Percentiles rank a stretch among this genome's conserved stretches.
Conservation (phyloP, 148 eudicot genomes). For the Drosera capensis region DNA sequence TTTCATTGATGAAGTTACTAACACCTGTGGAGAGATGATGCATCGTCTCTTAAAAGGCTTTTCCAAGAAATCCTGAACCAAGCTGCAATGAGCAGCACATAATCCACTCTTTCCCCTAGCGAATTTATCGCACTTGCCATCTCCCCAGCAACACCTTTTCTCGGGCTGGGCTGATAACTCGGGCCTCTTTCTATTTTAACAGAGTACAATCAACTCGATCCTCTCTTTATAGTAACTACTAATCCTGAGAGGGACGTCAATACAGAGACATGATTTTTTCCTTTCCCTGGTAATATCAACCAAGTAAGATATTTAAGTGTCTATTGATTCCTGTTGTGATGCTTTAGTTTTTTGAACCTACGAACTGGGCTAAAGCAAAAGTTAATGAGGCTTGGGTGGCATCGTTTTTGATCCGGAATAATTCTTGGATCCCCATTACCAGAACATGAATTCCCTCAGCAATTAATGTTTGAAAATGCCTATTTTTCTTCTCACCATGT, state of each 20-base stretch:
- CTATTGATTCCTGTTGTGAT: constrained; percentile 1
- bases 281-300: constrained; percentile 96
- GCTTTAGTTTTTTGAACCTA: constrained; percentile 1
- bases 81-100: constrained; percentile 44
- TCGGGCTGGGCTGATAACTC: no score
- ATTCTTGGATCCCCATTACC: no score
- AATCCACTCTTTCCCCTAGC: constrained; percentile 58
- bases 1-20: constrained; percentile 59
- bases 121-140: constrained; percentile 55
- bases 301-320: constrained; percentile 32
- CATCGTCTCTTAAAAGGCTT: constrained; percentile 18
- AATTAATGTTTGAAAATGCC: no score
- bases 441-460: no score
- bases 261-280: constrained; percentile 84
- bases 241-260: constrained; percentile 91
- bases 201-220: constrained; percentile 98
- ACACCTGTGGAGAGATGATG: constrained; percentile 45
- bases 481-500: no score
- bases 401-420: no score
- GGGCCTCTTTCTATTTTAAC: no score
- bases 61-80: constrained; percentile 25
- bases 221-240: constrained; percentile 77
- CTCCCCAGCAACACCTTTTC: constrained; percentile 49
- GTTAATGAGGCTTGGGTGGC: no score
- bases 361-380: no score